Base-by-base conservation (phyloP, 306 rosid genomes). In the Dryas drummondii region DNA sequence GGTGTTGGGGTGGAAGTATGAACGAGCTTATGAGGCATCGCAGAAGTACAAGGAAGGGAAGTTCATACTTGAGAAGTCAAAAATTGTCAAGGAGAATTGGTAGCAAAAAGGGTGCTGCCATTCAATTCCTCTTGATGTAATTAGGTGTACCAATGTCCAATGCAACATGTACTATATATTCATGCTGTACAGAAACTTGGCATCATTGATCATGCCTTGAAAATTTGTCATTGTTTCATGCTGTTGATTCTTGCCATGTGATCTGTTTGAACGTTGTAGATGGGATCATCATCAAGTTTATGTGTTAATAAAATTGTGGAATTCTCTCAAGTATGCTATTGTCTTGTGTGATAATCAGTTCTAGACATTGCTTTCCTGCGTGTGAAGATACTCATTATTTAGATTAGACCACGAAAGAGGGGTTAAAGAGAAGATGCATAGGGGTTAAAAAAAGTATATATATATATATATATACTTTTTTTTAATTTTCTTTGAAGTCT, bases 41-140 rank as follows among this genome's bases (percentile, higher is more conserved):
- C 98, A 94, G 89, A 94, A 90, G 91, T 94, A 94, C 85, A 94
- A 94, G 83, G 98, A 94, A 86, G 97, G 98, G 10, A 94, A 94
- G 78, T 94, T 94, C 90, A 91, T 94, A 44, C 87, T 94, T 41
- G 98, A 94, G 79, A 94, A 94, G 81, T 90, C 97, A 0, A 94
- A 90, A 86, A 94, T 94, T 63, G 96, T 91, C 12, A 91, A 86
- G 87, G 97, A 91, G 77, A 88, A 90, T 84, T 94, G 98, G 96
- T 94, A 91, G 88, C 88, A 72, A 58, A 78, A 65, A 51, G 74
- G 70, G 72, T 12, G 26, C 9, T 57, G 79, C 87, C 80, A 72
- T 81, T 86, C 81, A n/a, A 22, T 75, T 83, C 78, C 70, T 9
- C 15, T 61, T 70, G 79, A 17, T 37, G 79, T 78, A 67, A 61